Conservation (phyloP, 108 stramenopile genomes). For the Nannochloropsis salina region DNA sequence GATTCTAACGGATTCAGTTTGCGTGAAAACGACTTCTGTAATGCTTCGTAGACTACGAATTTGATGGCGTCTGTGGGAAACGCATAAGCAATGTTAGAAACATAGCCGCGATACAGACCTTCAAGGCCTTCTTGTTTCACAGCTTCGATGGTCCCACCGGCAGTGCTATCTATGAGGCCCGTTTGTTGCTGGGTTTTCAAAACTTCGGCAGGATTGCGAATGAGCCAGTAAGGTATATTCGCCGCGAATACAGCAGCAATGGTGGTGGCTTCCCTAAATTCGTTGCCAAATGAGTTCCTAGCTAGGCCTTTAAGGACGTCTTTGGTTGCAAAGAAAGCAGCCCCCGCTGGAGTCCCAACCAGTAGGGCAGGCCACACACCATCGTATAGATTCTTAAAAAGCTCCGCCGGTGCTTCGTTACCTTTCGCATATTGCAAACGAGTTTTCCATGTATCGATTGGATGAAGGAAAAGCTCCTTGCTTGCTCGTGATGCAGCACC, state of each 20-base stretch:
- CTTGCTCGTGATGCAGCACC: conserved; percentile 48
- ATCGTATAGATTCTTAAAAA: conserved; percentile 44
- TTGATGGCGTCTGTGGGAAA: conserved; percentile 51
- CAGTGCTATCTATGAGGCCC: conserved; percentile 17
- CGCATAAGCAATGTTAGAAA: conserved; percentile 47
- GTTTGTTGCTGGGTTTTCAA: conserved; percentile 44
- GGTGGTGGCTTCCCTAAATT: conserved; percentile 23
- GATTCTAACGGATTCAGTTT: conserved; percentile 40
- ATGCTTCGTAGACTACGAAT: conserved; percentile 43
- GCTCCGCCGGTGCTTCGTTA: neutral
- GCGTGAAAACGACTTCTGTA: conserved; percentile 18
- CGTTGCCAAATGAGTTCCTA: neutral
- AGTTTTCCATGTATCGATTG: conserved; percentile 53
- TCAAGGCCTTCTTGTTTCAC: conserved; percentile 30
- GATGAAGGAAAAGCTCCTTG: conserved; percentile 50
- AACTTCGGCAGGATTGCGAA: conserved; percentile 48
- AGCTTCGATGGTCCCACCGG: neutral
- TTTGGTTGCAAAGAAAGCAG: conserved; percentile 53
- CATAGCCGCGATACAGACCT: conserved; percentile 39
- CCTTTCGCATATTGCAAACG: conserved; percentile 27
- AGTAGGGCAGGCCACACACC: conserved; percentile 49
- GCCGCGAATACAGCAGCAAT: conserved; percentile 42
- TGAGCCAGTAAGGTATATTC: conserved; percentile 50
- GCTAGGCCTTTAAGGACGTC: conserved; percentile 35
- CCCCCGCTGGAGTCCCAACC: conserved; percentile 49